Percentiles rank a stretch among this genome's conserved stretches.
phyloP scores from a whole-genome alignment of 345 rosid species.

The Hibiscus syriacus region DNA sequence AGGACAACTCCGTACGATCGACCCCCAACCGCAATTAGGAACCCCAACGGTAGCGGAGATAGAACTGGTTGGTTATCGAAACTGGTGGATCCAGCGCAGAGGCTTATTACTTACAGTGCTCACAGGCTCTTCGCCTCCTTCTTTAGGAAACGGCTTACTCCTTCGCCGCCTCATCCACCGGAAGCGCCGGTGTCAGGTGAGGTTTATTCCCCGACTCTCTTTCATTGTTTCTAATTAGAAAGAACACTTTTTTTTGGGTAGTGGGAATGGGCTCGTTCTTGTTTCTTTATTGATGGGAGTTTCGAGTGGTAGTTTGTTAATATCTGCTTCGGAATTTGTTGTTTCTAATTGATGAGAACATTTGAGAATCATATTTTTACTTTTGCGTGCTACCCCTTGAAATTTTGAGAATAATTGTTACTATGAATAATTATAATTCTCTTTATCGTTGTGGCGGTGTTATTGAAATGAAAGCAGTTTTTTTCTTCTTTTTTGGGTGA shows the following conservation, averaged over 20 bases:
- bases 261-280: too few relatives aligned
- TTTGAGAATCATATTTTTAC: not conserved
- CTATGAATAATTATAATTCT: not conserved
- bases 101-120: conserved; percentile 65
- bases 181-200: conserved; percentile 40
- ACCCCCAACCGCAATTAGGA: conserved; percentile 41
- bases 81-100: conserved; percentile 87
- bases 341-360: not conserved
- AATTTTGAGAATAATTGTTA: not conserved
- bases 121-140: conserved; percentile 65
- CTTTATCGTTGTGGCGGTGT: not conserved
- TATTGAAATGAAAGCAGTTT: not conserved
- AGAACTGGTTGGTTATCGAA: conserved; percentile 70
- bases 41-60: conserved; percentile 24
- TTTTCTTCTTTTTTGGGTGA: too few relatives aligned
- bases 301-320: too few relatives aligned
- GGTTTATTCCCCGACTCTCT: not conserved
- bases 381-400: not conserved
- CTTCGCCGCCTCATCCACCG: conserved; percentile 23
- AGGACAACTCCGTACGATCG: conserved; percentile 66
- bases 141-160: conserved; percentile 67
- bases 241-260: not conserved
- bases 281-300: not conserved
- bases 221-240: not conserved
- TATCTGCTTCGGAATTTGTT: not conserved